Evolutionary conservation across 2,329 filamentous ascomycete genomes (phyloP), one percentile per base, ranked within the genome.

Genomic region (Didymella lethalis): DNA sequence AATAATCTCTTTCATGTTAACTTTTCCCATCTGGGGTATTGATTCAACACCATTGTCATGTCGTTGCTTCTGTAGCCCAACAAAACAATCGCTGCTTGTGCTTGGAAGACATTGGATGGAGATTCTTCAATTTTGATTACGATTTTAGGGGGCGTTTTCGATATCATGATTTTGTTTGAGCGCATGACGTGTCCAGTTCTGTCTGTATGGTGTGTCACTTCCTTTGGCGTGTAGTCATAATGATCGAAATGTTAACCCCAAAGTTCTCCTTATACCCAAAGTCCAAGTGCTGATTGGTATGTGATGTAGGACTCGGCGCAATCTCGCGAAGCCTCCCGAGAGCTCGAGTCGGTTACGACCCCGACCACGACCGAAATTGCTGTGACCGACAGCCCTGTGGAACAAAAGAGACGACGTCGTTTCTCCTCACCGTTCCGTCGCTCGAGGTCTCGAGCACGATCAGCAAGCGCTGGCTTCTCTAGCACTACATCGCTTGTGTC

Each of bases 1-100:
- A 83, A 85, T 88, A 81, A 89, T 82, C 85, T 85, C 78, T 72
- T 76, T 73, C 54, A 18, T 62, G 43, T 59, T 44, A 65, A 50
- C 58, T 62, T 57, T 48, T 58, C 63, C 61, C 23, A 7, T 7
- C 50, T 52, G 49, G 54, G 53, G 46, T 44, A 32, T 64, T 50
- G 53, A 57, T 16, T 31, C 28, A 56, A 65, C 54, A 55, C 20
- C 4, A 11, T 26, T 16, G 52, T 41, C 56, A 44, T 53, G 20
- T 50, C 57, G 41, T 53, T 48, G 52, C 58, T 50, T 36, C 31
- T 45, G 16, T 31, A 47, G 25, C 36, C 45, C 45, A 47, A 26
- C 43, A 54, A 47, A 45, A 60, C 61, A 58, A 60, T 45, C 57
- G 54, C 51, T 54, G 61, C 58, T 54, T 59, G 59, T 66, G 48